These are phyloP conservation scores for Kwoniella bestiolae DNA, from an alignment of 768 basidiomycete genomes.

Conservation along the genomic window DNA sequence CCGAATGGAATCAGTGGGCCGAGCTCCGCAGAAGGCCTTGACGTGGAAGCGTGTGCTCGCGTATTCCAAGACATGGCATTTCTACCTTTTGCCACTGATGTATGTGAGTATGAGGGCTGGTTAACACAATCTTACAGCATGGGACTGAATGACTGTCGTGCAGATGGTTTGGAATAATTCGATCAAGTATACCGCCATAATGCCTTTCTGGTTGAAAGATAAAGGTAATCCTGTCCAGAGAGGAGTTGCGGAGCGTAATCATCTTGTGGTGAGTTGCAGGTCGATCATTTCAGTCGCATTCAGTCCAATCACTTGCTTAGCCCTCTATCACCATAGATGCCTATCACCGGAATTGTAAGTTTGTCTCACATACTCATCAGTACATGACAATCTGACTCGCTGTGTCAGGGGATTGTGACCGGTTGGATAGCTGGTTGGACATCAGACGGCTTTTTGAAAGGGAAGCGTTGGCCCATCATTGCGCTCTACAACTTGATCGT, in stretches of 20 bases:
- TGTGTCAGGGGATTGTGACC: background rate
- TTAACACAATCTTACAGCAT: no score
- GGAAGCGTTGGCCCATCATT: background rate
- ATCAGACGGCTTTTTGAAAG: background rate
- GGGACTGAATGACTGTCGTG: background rate
- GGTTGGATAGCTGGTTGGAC: background rate
- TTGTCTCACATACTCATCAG: background rate
- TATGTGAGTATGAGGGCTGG: slow-evolving; percentile 4
- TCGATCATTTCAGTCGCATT: background rate
- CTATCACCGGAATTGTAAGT: background rate
- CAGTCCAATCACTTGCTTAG: no score
- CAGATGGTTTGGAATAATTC: slow-evolving; percentile 13
- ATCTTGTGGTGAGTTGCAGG: background rate
- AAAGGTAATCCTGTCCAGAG: slow-evolving; percentile 7
- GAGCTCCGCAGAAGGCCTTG: slow-evolving; percentile 5
- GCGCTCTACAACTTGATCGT: background rate
- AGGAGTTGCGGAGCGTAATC: slow-evolving; percentile 7
- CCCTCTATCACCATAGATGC: background rate
- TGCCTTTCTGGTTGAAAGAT: slow-evolving; percentile 11
- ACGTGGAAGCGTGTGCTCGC: slow-evolving; percentile 3
- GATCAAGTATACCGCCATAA: slow-evolving; percentile 3
- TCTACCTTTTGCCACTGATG: slow-evolving; percentile 9
- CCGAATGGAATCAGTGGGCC: slow-evolving; percentile 7
- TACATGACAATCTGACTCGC: background rate
- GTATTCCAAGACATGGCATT: slow-evolving; percentile 5